Base-by-base conservation (phyloP, 192 early-diverging fungal genomes). In the Linnemannia exigua region DNA sequence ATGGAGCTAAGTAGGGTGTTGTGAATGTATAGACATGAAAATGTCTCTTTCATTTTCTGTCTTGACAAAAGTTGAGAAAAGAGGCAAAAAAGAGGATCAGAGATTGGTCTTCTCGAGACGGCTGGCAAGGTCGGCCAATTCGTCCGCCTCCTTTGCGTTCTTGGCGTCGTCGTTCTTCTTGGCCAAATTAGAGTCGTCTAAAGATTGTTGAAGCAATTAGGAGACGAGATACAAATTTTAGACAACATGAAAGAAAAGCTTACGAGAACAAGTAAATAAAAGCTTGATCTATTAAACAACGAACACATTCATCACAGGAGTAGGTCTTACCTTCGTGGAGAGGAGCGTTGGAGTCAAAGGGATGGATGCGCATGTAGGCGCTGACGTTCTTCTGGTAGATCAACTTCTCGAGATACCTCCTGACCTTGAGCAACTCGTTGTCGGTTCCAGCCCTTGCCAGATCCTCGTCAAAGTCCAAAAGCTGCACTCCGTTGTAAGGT, bases 381-480 rank as follows among this genome's bases (percentile, higher is more conserved):
- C 89, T 87, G 19, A 93, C 86, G 41, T 93, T 93, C 51, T 73
- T 72, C 67, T 91, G 83, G 20, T 82, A 85, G 25, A 75, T 47
- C 14, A 89, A 31, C 25, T 80, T 73, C 44, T 89, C 87, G 5
- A 93, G 82, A 74, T 91, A 93, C 0, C 36, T 28, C 17, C 74
- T 81, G 3, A 91, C 91, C 37, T 87, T 68, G 1, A 77, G 25
- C 47, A 93, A 67, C 48, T 93, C 92, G 63, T 52, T 46, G n/a
- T 93, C 92, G 0, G 54, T 81, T 0, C 87, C 89, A 8, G 48
- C 37, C 20, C 44, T 16, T 1, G 25, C 67, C 20, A 58, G 35
- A 14, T 67, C 52, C 12, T 28, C 19, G 67, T 88, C 83, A 58
- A 91, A 93, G 74, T 88, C 87, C 16, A 33, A 20, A 28, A 91